Percentiles rank a stretch among this genome's conserved stretches.
phyloP scores from a whole-genome alignment of 345 rosid genomes.

The Clausena lansium region DNA sequence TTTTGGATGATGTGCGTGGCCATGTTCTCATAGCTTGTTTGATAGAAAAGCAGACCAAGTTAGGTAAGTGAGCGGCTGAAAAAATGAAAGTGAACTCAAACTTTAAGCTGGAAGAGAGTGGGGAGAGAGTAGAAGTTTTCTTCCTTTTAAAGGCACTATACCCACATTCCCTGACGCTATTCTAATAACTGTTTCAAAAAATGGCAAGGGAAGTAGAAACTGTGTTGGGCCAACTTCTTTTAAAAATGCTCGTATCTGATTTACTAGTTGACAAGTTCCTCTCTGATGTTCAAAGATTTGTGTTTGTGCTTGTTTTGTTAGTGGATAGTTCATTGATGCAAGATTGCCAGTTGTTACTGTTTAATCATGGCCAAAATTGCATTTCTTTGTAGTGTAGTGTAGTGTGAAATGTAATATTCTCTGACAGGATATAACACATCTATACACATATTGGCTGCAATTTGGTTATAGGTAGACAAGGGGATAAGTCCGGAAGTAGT shows the following conservation, averaged over 20 bases:
- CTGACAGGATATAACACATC: background rate
- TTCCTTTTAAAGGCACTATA: background rate
- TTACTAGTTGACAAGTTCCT: background rate
- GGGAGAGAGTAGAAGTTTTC: background rate
- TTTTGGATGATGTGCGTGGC: background rate
- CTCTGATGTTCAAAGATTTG: background rate
- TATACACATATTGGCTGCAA: constrained; percentile 6
- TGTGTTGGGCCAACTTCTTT: background rate
- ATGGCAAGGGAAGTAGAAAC: background rate
- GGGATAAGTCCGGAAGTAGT: constrained; percentile 83
- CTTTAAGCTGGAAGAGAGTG: background rate
- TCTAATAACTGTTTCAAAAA: background rate
- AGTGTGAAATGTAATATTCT: background rate
- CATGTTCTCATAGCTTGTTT: constrained; percentile 1
- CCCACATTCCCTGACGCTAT: background rate
- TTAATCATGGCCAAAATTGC: background rate
- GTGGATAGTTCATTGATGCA: background rate
- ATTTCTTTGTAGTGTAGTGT: background rate
- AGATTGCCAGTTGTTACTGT: background rate
- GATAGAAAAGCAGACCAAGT: background rate
- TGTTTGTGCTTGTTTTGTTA: background rate
- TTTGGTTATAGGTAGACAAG: constrained; percentile 66
- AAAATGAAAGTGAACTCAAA: background rate
- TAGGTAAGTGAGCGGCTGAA: background rate
- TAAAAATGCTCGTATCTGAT: background rate